Conservation (phyloP, 2,329 filamentous ascomycete genomes). For the Coniella lustricola region DNA sequence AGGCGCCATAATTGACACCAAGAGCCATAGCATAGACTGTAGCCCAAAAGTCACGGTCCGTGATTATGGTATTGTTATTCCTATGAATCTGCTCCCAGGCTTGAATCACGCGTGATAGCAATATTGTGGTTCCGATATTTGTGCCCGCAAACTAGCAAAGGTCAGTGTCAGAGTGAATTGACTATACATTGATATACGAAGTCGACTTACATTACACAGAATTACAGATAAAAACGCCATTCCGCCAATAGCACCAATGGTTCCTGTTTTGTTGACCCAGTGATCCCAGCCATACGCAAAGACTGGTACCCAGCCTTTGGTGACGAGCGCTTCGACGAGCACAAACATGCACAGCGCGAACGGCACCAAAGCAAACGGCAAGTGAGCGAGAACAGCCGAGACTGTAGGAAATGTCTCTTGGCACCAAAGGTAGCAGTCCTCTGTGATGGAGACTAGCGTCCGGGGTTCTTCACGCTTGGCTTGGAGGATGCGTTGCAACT, state of each 20-base stretch:
- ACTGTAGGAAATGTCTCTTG: slow-evolving; percentile 67
- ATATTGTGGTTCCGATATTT: slow-evolving; percentile 69
- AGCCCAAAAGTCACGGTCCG: slow-evolving; percentile 62
- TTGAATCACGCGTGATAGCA: slow-evolving; percentile 64
- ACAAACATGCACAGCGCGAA: slow-evolving; percentile 72
- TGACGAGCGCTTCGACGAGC: slow-evolving; percentile 64
- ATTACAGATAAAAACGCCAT: slow-evolving; percentile 69
- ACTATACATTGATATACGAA: not conserved
- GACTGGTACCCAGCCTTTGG: slow-evolving; percentile 66
- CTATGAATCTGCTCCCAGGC: slow-evolving; percentile 57
- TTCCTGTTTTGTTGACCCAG: slow-evolving; percentile 64
- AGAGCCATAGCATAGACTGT: slow-evolving; percentile 61
- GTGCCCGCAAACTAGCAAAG: slow-evolving; percentile 60
- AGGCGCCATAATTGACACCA: slow-evolving; percentile 68
- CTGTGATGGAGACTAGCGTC: slow-evolving; percentile 46
- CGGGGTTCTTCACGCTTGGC: slow-evolving; percentile 17
- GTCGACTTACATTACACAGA: slow-evolving; percentile 59
- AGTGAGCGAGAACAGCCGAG: slow-evolving; percentile 55
- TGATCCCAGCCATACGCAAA: slow-evolving; percentile 69
- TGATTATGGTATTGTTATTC: slow-evolving; percentile 40
- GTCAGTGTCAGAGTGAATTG: slow-evolving; percentile 14
- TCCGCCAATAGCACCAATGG: slow-evolving; percentile 59
- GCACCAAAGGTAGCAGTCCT: slow-evolving; percentile 46
- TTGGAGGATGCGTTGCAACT: not conserved
- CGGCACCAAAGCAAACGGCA: slow-evolving; percentile 62